These are phyloP conservation scores for Spencermartinsiella europaea DNA, from an alignment of 805 yeast species.

Conservation along the genomic window DNA sequence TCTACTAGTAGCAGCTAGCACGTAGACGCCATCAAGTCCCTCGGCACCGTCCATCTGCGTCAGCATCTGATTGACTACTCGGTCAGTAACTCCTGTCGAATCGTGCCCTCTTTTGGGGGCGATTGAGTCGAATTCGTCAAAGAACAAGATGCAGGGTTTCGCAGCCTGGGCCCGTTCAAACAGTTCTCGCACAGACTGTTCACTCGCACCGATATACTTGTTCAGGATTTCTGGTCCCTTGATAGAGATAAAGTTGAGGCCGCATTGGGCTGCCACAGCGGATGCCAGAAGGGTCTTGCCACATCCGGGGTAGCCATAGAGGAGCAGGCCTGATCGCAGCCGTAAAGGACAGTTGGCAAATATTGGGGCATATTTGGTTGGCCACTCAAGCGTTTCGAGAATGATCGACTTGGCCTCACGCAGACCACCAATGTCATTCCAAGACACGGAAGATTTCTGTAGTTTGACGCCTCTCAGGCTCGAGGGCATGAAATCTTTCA, in stretches of 20 bases:
- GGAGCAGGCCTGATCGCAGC: constrained; percentile 79
- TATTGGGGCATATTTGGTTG: constrained; percentile 93
- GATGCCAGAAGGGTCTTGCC: constrained; percentile 92
- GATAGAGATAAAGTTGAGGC: constrained; percentile 84
- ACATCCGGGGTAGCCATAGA: constrained; percentile 97
- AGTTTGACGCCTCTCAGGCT: constrained; percentile 81
- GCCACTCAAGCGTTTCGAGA: constrained; percentile 93
- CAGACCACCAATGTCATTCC: constrained; percentile 91
- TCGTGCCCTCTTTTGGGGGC: constrained; percentile 98
- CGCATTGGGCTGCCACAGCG: constrained; percentile 91
- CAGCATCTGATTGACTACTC: constrained; percentile 93
- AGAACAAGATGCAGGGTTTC: constrained; percentile 94
- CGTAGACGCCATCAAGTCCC: constrained; percentile 94
- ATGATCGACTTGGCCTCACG: constrained; percentile 67
- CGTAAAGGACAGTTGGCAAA: constrained; percentile 83
- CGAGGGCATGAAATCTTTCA: constrained; percentile 71
- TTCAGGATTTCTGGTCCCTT: constrained; percentile 95
- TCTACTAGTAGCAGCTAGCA: constrained; percentile 91
- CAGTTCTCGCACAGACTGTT: constrained; percentile 86
- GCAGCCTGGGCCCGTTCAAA: constrained; percentile 95
- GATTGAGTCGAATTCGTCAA: constrained; percentile 94
- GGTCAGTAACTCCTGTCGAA: constrained; percentile 94
- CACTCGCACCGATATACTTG: constrained; percentile 96
- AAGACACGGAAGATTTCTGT: constrained; percentile 66
- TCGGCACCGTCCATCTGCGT: constrained; percentile 99